Evolutionary conservation across 1,284 basidiomycete genomes (phyloP).

Genomic region (Boletellus deceptivus): DNA sequence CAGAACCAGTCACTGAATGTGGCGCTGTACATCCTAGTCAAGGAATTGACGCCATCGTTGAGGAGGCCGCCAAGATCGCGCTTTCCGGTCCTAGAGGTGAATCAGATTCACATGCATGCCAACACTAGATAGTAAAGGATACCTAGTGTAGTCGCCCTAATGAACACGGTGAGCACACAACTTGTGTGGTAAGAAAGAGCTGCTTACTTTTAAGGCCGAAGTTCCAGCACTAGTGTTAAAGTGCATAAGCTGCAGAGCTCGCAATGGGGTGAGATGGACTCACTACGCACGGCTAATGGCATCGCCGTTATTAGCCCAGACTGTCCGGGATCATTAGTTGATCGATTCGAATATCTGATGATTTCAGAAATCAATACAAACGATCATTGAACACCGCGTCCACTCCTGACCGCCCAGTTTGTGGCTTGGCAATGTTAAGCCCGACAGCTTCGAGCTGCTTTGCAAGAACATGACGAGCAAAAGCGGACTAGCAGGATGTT

Average conservation of each 20-base stretch:
- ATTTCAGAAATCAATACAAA: slow-evolving; percentile 33
- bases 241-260: slow-evolving; percentile 6
- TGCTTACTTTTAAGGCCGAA: slow-evolving; percentile 79
- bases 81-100: slow-evolving; percentile 74
- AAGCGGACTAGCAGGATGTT: slow-evolving; percentile 65
- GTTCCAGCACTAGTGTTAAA: slow-evolving; percentile 67
- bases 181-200: neutral
- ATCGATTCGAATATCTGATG: slow-evolving; percentile 1
- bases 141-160: slow-evolving; percentile 92
- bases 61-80: slow-evolving; percentile 88
- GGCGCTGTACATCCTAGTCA: slow-evolving; percentile 83
- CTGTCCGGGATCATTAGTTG: slow-evolving; percentile 35
- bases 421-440: slow-evolving; percentile 49
- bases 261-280: slow-evolving; percentile 31
- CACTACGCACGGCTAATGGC: slow-evolving; percentile 85
- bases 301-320: slow-evolving; percentile 97
- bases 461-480: slow-evolving; percentile 80
- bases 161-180: slow-evolving; percentile 9
- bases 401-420: slow-evolving; percentile 53
- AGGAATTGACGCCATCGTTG: slow-evolving; percentile 90
- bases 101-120: slow-evolving; percentile 10
- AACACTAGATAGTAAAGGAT: neutral
- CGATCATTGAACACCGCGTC: slow-evolving; percentile 87
- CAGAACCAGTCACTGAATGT: slow-evolving; percentile 95
- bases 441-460: slow-evolving; percentile 83